Conservation (phyloP, 768 basidiomycete genomes). For the Ramaria sp. region DNA sequence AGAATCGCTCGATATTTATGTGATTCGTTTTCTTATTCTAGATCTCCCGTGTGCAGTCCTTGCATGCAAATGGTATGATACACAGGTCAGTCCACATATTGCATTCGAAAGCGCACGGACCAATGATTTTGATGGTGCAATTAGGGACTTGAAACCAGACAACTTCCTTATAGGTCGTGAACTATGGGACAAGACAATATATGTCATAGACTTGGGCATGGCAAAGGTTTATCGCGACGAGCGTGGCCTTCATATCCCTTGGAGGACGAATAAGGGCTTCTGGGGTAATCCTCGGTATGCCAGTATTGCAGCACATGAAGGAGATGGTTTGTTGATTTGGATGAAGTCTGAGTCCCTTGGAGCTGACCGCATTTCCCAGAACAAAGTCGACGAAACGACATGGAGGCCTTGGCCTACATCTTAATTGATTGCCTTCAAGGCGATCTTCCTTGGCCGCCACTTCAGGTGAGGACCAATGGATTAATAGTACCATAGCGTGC, state of each 20-base stretch:
- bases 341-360: background rate
- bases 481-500: background rate
- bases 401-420: constrained; percentile 7
- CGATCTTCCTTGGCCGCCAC: constrained; percentile 3
- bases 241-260: constrained; percentile 5
- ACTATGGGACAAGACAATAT: constrained; percentile 7
- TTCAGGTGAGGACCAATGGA: background rate
- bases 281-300: constrained; percentile 8
- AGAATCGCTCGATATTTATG: background rate
- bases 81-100: background rate
- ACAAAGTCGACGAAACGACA: constrained; percentile 7
- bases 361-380: background rate
- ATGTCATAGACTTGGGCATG: constrained; percentile 9
- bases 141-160: constrained; percentile 9
- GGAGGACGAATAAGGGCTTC: constrained; percentile 1
- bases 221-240: constrained; percentile 4
- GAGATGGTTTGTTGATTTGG: background rate
- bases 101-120: background rate
- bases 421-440: constrained; percentile 7
- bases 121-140: background rate
- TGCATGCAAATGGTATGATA: constrained; percentile 8
- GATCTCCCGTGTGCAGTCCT: constrained; percentile 7
- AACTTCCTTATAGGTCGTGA: constrained; percentile 9
- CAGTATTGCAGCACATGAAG: constrained; percentile 5
- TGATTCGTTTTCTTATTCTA: background rate